Conservation (phyloP, 495 filamentous ascomycete species). For the Penicillium canescens region DNA sequence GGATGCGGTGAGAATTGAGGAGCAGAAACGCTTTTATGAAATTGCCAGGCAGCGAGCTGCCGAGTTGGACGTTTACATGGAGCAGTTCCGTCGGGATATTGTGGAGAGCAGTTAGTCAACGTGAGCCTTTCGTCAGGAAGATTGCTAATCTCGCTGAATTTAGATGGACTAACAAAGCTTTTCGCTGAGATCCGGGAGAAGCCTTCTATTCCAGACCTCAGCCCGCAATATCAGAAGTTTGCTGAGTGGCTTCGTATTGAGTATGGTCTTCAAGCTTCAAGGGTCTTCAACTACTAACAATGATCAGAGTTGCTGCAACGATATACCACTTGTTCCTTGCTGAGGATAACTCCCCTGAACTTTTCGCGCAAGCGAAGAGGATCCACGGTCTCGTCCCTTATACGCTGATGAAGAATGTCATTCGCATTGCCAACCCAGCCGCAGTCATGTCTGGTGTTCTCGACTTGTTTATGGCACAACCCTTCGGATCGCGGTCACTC, state of each 20-base stretch:
- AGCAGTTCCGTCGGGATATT: constrained; percentile 73
- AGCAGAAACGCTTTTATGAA: constrained; percentile 93
- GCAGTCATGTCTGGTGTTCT: constrained; percentile 91
- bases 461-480: constrained; percentile 93
- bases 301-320: constrained; percentile 75
- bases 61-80: constrained; percentile 97
- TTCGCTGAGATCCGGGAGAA: constrained; percentile 92
- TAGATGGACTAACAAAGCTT: constrained; percentile 87
- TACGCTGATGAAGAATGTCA: constrained; percentile 90
- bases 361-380: constrained; percentile 89
- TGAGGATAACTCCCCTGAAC: constrained; percentile 93
- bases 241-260: constrained; percentile 98
- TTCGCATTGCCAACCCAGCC: constrained; percentile 92
- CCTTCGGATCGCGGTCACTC: constrained; percentile 84
- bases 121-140: background rate
- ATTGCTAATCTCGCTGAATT: background rate
- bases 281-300: constrained; percentile 12
- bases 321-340: constrained; percentile 97
- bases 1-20: constrained; percentile 84
- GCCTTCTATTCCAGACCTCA: constrained; percentile 79
- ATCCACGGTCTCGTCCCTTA: constrained; percentile 96
- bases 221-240: constrained; percentile 95
- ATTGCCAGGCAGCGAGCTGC: constrained; percentile 86
- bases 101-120: constrained; percentile 69
- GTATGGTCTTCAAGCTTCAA: constrained; percentile 27